phyloP scores from a whole-genome alignment of 1,284 basidiomycete genomes.

The Ceratorhiza oryzae-sativae region DNA sequence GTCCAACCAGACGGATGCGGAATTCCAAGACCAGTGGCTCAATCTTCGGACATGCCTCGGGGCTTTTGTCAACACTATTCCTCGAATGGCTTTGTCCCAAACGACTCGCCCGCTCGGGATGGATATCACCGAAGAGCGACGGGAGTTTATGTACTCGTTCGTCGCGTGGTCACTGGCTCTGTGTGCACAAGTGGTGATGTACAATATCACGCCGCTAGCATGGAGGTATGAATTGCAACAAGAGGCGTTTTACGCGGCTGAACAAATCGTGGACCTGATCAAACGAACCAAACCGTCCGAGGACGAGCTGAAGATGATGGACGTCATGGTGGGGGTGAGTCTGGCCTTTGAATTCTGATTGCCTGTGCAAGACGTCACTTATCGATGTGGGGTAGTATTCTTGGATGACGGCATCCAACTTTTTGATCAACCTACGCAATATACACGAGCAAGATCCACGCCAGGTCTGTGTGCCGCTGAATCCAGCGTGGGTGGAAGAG shows the following conservation, averaged over 20 bases:
- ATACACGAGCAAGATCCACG: neutral
- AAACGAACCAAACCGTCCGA: slow-evolving; percentile 4
- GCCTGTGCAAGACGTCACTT: neutral
- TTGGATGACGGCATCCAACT: slow-evolving; percentile 35
- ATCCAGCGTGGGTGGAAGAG: slow-evolving; percentile 1
- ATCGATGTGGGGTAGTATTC: slow-evolving; percentile 1
- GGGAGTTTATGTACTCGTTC: slow-evolving; percentile 26
- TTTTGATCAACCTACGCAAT: slow-evolving; percentile 28
- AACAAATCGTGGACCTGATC: slow-evolving; percentile 8
- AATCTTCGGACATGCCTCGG: slow-evolving; percentile 4
- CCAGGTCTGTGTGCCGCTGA: neutral
- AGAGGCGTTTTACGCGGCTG: neutral
- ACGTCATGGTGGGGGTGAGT: slow-evolving; percentile 35
- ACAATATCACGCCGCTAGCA: slow-evolving; percentile 8
- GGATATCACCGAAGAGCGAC: slow-evolving; percentile 21
- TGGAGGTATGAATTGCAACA: slow-evolving; percentile 3
- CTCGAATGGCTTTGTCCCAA: neutral
- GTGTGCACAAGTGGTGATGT: slow-evolving; percentile 26
- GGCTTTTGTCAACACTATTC: neutral
- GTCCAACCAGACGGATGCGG: neutral
- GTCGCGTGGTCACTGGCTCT: slow-evolving; percentile 20
- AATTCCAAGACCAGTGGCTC: slow-evolving; percentile 11
- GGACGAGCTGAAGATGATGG: slow-evolving; percentile 27
- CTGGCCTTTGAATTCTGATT: neutral
- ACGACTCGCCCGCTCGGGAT: neutral